Evolutionary conservation across 2,329 filamentous ascomycete species (phyloP), one percentile per base, ranked within the genome.

Genomic region (Bipolaris cookei): DNA sequence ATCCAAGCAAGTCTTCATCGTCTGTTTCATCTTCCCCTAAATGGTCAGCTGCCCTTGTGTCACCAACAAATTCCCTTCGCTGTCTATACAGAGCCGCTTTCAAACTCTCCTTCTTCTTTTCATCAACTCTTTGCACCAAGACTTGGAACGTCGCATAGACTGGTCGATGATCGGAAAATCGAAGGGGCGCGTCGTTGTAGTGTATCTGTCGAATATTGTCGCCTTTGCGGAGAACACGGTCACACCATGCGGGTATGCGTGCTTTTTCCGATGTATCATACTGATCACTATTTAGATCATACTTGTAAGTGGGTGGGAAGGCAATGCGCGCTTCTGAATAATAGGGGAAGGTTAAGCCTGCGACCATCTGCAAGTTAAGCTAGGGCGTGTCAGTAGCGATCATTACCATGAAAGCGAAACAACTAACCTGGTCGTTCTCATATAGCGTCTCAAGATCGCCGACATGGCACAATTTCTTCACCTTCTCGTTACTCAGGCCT

Each of bases 231-330:
- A 99, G 80, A 43, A 99, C 90, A 35, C 95, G 90, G 76, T 99
- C 95, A 59, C 93, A 97, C 95, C 95, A 99, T 0, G 95, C 95
- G 2, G 95, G 95, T 61, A 98, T 97, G 14, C 95, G 88, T 52
- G 89, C 88, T 76, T 99, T 99, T 70, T 98, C 94, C 46, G 94
- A 97, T 8, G 90, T 94, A 75, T 99, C 95, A 75, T 97, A 99
- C 50, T 84, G 84, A 74, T 98, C 92, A 3, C 86, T 90, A 28
- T 91, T 92, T 59, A 97, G 82, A 73, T 99, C 91, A 72, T 91
- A 99, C 76, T 96, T 97, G 81, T 99, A 99, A 0, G 95, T 99
- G 0, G 95, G 95, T 69, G 90, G 83, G 73, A 99, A 99, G 1
- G 83, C 89, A 64, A 98, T 96, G 52, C 86, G 86, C 4, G 90